phyloP scores from a whole-genome alignment of 208 protist species.

The Strigomonas galati region DNA sequence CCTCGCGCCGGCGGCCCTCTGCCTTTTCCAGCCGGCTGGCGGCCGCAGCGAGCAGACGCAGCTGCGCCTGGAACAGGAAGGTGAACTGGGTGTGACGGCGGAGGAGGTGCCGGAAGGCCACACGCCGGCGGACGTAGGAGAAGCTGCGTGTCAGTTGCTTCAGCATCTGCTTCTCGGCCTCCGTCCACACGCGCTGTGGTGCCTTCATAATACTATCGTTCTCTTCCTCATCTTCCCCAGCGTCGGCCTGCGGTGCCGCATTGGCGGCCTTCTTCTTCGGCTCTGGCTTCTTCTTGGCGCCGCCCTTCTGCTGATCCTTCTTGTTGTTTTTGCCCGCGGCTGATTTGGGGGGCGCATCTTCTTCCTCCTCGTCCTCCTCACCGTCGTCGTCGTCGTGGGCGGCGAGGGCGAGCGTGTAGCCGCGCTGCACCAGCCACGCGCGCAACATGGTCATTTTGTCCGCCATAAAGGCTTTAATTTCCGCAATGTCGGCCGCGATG shows the following conservation, averaged over 20 bases:
- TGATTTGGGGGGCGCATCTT: background rate
- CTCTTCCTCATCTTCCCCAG: constrained; percentile 11
- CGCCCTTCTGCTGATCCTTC: background rate
- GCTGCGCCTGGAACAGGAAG: constrained; percentile 50
- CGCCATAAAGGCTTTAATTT: constrained; percentile 17
- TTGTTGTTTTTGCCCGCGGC: background rate
- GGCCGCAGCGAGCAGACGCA: constrained; percentile 46
- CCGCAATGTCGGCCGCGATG: background rate
- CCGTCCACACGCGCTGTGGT: constrained; percentile 37
- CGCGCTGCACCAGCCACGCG: constrained; percentile 26
- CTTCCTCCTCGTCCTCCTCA: constrained; percentile 4
- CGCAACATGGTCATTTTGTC: constrained; percentile 15
- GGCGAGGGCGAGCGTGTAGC: background rate
- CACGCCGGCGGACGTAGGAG: constrained; percentile 57
- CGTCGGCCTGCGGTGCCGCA: constrained; percentile 5
- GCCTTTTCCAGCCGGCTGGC: constrained; percentile 30
- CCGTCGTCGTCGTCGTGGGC: constrained; percentile 6
- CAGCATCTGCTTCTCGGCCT: constrained; percentile 64
- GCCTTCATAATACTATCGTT: background rate
- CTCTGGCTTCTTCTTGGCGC: constrained; percentile 10
- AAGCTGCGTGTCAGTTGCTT: constrained; percentile 64
- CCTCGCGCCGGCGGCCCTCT: constrained; percentile 3
- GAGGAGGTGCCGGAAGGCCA: constrained; percentile 38
- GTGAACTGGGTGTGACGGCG: constrained; percentile 64
- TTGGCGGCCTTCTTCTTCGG: background rate